These are phyloP conservation scores for Cynara cardunculus DNA, from an alignment of 129 eudicot genomes.

Conservation along the genomic window DNA sequence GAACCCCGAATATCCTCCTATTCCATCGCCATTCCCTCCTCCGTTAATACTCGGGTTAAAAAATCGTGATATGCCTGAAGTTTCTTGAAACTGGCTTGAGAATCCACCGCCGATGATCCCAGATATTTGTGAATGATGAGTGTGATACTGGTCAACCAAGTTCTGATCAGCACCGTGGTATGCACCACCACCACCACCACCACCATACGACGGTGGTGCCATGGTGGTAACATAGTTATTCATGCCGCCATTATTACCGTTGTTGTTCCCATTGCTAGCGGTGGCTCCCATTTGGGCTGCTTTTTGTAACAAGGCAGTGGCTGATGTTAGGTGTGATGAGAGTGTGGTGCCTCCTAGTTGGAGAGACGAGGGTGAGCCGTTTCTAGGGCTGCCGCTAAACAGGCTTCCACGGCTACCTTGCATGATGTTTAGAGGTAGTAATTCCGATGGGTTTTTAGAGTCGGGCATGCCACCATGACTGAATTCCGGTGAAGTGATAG, in stretches of 20 bases:
- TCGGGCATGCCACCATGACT: slow-evolving; percentile 29
- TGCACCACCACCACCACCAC: neutral
- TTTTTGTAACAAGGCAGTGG: slow-evolving; percentile 41
- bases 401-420: slow-evolving; percentile 27
- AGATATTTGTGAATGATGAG: slow-evolving; percentile 26
- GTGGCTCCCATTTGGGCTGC: slow-evolving; percentile 50
- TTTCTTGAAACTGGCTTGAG: slow-evolving; percentile 32
- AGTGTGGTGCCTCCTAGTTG: slow-evolving; percentile 30
- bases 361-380: slow-evolving; percentile 21
- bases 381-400: slow-evolving; percentile 22
- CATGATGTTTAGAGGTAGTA: slow-evolving; percentile 31
- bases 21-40: slow-evolving; percentile 17
- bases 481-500: slow-evolving; percentile 34
- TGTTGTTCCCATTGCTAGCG: slow-evolving; percentile 20
- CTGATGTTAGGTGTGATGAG: slow-evolving; percentile 33
- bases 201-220: slow-evolving; percentile 30
- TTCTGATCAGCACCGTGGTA: slow-evolving; percentile 15
- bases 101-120: slow-evolving; percentile 30
- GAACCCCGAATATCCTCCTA: slow-evolving; percentile 22
- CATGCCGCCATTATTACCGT: neutral
- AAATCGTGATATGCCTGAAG: slow-evolving; percentile 15
- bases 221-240: slow-evolving; percentile 33
- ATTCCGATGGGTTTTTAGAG: slow-evolving; percentile 24
- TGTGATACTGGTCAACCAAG: slow-evolving; percentile 25
- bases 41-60: slow-evolving; percentile 27